Base-by-base conservation (phyloP, 495 filamentous ascomycete species). In the Aspergillus kassunensis region DNA sequence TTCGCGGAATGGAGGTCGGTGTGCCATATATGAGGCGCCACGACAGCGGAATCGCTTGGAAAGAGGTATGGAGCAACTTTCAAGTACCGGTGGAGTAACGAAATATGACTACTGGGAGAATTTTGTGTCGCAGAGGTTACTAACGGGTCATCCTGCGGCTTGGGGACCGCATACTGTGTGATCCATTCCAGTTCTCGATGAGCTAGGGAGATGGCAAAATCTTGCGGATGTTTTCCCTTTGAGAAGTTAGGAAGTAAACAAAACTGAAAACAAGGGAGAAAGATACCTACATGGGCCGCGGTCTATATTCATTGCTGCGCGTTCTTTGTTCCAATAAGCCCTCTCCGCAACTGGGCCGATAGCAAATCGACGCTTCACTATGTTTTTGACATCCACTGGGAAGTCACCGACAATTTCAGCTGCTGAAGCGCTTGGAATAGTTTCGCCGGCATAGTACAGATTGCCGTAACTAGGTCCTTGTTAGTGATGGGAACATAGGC, bases 1-100 rank as follows among this genome's bases (percentile, higher is more conserved):
- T 73, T 74, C 1, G 52, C 57, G 37, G 57, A 33, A 42, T 67
- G 68, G 25, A 73, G 55, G 44, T 74, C 69, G 9, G 47, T 49
- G 54, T 74, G 66, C 66, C 64, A 70, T 15, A 72, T 40, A 33
- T 49, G 42, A 31, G 64, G 50, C 21, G 57, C 50, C 29, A 44
- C n/a, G 12, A 67, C 55, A 2, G 29, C 29, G 44, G 47, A 35
- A 29, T 63, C 59, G 12, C 44, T 19, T 39, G 58, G 62, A 6
- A 71, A 43, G 1, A 69, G 57, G 48, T 56, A 61, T 42, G 58
- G 58, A 33, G 67, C 53, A 31, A 65, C 45, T 46, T 53, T 42
- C 24, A 61, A 27, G 49, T 64, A 70, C 43, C 42, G 56, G 13
- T 60, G 8, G 2, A 66, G 53, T 27, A 68, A 53, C 4, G 21